Conservation (phyloP, 176 grass and related monocot genomes). For the Carex cristatella region DNA sequence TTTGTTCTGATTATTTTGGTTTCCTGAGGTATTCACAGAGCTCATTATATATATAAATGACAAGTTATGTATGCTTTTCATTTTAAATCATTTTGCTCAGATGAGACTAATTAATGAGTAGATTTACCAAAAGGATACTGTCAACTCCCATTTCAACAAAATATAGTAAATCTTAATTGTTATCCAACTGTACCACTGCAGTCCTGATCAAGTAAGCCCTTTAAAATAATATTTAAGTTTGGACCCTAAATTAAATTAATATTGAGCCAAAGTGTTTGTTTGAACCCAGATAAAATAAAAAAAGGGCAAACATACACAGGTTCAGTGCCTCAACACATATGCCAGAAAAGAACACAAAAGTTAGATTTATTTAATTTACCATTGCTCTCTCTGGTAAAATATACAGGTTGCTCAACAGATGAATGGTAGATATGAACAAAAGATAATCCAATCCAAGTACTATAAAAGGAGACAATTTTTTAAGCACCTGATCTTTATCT, state of each 20-base stretch:
- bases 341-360: not conserved
- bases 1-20: not conserved
- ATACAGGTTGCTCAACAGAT: not conserved
- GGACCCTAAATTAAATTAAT: not conserved
- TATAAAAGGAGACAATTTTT: not conserved
- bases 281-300: not conserved
- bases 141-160: not conserved
- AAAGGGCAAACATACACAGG: not conserved
- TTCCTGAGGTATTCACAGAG: not conserved
- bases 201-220: not conserved
- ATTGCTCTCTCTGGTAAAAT: not conserved
- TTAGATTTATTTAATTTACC: not conserved
- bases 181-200: not conserved
- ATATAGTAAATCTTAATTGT: not conserved
- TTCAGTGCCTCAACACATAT: not conserved
- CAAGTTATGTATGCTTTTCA: not conserved
- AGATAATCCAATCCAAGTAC: not conserved
- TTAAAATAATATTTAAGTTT: not conserved
- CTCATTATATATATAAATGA: not conserved
- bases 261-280: not conserved
- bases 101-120: not conserved
- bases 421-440: not conserved
- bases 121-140: not conserved
- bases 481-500: not conserved
- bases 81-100: not conserved